Evolutionary conservation across 2,329 filamentous ascomycete species (phyloP).

Genomic region (Penicillium sp.): DNA sequence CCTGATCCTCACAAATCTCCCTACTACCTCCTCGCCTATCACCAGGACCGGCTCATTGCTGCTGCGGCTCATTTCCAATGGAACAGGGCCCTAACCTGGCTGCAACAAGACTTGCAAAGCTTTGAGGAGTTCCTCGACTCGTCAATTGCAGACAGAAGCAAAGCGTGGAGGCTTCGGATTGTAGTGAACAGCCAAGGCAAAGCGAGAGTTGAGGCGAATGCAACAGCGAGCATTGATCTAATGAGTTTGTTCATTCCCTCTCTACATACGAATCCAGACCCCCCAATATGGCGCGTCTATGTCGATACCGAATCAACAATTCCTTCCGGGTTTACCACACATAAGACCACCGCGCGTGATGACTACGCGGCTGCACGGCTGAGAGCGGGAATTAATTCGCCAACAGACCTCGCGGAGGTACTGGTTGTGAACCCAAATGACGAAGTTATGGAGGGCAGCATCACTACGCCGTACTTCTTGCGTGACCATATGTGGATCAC

Average conservation of each 20-base stretch:
- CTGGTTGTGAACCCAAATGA: constrained; percentile 65
- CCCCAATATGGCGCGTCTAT: constrained; percentile 47
- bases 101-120: constrained; percentile 30
- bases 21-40: constrained; percentile 76
- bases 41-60: constrained; percentile 72
- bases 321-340: constrained; percentile 67
- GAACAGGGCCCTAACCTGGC: constrained; percentile 30
- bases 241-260: constrained; percentile 28
- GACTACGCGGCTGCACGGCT: constrained; percentile 69
- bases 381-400: constrained; percentile 54
- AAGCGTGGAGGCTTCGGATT: constrained; percentile 41
- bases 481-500: constrained; percentile 38
- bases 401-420: constrained; percentile 61
- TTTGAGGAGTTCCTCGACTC: constrained; percentile 29
- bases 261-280: constrained; percentile 3
- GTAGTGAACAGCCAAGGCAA: constrained; percentile 31
- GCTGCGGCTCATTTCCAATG: constrained; percentile 52
- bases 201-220: constrained; percentile 32
- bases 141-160: constrained; percentile 32
- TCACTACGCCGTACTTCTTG: constrained; percentile 79
- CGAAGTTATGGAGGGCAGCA: constrained; percentile 79
- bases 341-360: constrained; percentile 76
- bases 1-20: constrained; percentile 50
- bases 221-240: constrained; percentile 26
- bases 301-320: constrained; percentile 53